Base-by-base conservation (phyloP, 2,329 filamentous ascomycete genomes). In the Leptographium galeiforme region DNA sequence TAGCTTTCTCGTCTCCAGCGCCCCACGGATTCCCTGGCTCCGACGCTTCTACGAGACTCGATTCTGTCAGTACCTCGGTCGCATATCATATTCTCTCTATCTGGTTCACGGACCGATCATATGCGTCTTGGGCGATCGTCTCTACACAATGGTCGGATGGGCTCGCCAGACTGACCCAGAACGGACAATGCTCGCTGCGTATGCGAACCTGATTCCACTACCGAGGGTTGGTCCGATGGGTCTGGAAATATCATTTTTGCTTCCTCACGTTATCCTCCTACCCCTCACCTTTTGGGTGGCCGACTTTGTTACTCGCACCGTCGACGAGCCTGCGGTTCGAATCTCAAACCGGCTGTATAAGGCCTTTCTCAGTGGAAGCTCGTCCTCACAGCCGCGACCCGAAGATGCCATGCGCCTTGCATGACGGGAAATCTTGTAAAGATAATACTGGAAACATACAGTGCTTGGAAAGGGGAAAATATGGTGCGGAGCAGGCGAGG, bases 91-190 rank as follows among this genome's bases (percentile, higher is more conserved):
- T 61, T 71, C 76, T 1, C 67, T 85, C 11, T 85, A 85, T 64
- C 68, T 85, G 10, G 72, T 84, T 12, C 82, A 85, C 58, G 81
- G 81, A 0, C 81, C 81, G 0, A 63, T 85, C 1, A 66, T 85
- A 1, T 76, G 71, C 70, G 72, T 71, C 0, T 51, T 84, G 1
- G 82, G 80, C 4, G 80, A 87, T 61, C 70, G 82, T 41, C 30
- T 87, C 1, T 86, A 86, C 63, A 72, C 76, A 6, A 78, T 78
- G 8, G 72, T 73, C 0, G 83, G 84, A 11, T 82, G 76, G 69
- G 61, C 66, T 4, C 72, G 73, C 47, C 66, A 71, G 11, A 8
- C 56, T 1, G 58, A 55, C 25, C 45, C 56, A 1, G 66, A 69
- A 14, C 62, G 70, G 33, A 61, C 72, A n/a, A 67, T 72, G 39